Conservation (phyloP, 768 basidiomycete species). For the Filobasidium wieringae region DNA sequence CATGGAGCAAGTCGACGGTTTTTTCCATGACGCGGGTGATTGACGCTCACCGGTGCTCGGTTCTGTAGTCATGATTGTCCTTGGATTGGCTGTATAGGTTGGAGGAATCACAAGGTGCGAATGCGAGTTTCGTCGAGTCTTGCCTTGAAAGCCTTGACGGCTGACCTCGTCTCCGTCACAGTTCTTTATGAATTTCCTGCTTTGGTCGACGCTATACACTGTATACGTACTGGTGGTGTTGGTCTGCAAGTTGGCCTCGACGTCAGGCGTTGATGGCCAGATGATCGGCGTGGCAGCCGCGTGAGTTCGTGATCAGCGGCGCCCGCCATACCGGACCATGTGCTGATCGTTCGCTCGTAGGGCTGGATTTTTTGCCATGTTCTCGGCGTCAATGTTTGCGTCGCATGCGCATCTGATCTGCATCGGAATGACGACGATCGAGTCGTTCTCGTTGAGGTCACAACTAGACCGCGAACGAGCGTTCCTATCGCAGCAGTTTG, state of each 20-base stretch:
- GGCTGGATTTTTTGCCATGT: conserved; percentile 58
- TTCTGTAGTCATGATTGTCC: conserved; percentile 26
- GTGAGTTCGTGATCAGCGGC: conserved; percentile 44
- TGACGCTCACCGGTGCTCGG: not conserved
- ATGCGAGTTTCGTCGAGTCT: conserved; percentile 9
- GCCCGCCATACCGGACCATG: not conserved
- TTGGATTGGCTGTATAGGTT: conserved; percentile 93
- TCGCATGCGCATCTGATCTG: conserved; percentile 55
- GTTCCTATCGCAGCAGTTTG: conserved; percentile 46
- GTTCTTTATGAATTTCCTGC: conserved; percentile 62
- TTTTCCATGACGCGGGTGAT: not conserved
- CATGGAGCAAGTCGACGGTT: conserved; percentile 28
- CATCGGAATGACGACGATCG: conserved; percentile 64
- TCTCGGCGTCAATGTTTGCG: conserved; percentile 50
- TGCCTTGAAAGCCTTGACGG: not conserved
- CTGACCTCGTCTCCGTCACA: not conserved
- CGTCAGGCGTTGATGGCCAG: conserved; percentile 50
- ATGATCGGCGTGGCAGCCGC: conserved; percentile 60
- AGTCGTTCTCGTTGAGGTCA: conserved; percentile 50
- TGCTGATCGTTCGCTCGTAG: conserved; percentile 39
- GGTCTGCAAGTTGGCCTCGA: conserved; percentile 3
- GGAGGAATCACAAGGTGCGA: conserved; percentile 76
- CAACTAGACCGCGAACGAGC: conserved; percentile 57
- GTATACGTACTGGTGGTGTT: conserved; percentile 45
- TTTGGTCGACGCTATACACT: conserved; percentile 52